Base-by-base conservation (phyloP, 2,329 filamentous ascomycete genomes). In the Aspergillus chevalieri region DNA sequence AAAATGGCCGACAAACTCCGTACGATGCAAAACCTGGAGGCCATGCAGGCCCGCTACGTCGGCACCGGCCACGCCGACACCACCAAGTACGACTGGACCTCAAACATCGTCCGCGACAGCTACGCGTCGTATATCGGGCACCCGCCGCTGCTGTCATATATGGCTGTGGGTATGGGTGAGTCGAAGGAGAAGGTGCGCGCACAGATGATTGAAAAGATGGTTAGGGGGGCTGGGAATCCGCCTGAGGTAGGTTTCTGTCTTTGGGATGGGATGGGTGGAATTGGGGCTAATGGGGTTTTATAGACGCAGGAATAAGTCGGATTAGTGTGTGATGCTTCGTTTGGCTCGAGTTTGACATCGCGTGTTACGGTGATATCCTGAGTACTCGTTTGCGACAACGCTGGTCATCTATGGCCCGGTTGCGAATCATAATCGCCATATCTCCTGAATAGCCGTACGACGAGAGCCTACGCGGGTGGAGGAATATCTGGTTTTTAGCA, bases 51-150 rank as follows among this genome's bases (percentile, higher is more conserved):
- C 64, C 94, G 94, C 65, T 96, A 93, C 76, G 80, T 98, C 63
- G 93, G 93, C 60, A 97, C 93, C 3, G 93, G 93, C 21, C 91
- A 96, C 71, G 89, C 92, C 41, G 93, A 98, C 74, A 97, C 92
- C 12, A 95, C 90, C 22, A 94, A 89, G 70, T 93, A 93, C 84
- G 93, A 98, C 74, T 98, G 91, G 90, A 86, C 86, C 46, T 91
- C 87, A 52, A 98, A 97, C 75, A 92, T 97, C 66, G 82, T 90
- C 66, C 90, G 93, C 68, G 93, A 98, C 75, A 94, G 86, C 19
- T 91, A 92, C 67, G 83, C 90, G 17, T 90, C 85, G 55, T 91
- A 95, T 62, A 81, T 93, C 56, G 93, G 93, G 17, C 93, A 98
- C 67, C 87, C 90, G 14, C 87, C 90, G 6, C 78, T 96, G 52